Evolutionary conservation across 2,329 filamentous ascomycete species (phyloP), one percentile per base, ranked within the genome.

Genomic region (Pseudogymnoascus sp.): DNA sequence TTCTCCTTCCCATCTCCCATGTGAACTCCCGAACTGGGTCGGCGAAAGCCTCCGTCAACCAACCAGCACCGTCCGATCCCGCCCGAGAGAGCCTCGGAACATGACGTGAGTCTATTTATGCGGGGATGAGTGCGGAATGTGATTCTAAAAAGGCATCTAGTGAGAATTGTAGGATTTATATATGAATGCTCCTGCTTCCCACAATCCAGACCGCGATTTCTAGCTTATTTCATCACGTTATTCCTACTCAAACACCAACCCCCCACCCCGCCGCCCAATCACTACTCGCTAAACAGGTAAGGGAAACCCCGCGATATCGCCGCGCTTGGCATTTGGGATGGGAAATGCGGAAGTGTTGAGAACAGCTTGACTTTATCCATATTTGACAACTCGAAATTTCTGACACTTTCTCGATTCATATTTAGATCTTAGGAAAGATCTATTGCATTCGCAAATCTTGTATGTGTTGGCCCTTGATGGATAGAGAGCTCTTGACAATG

Each of bases 301-400:
- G 48, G 48, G 48, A 54, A 54, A 54, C 48, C 48, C 48, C 48
- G 48, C 48, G 48, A 54, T 54, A 54, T 54, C 48, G 48, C 48
- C 48, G 48, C 48, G 48, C 48, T 54, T 54, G 48, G 48, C 48
- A 54, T 54, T 54, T 25, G 48, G 48, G 48, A 54, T 54, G 48
- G 48, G 48, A 54, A 54, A 8, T 54, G 48, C 48, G 48, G 48
- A 23, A 19, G 21, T 31, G 48, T 54, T 54, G 48, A 31, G 48
- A 28, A n/a, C 13, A 54, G 48, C 48, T 19, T 16, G 25, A 31
- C 48, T 31, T 54, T 54, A 54, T 54, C 48, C 48, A 28, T 51
- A 51, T 51, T 54, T 31, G 5, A 31, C 8, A 23, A 31, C 7
- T 16, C 14, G 7, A 43, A 62, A 28, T 34, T 60, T 62, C 61